phyloP scores from a whole-genome alignment of 495 filamentous ascomycete species.

The Neurospora cerealis region DNA sequence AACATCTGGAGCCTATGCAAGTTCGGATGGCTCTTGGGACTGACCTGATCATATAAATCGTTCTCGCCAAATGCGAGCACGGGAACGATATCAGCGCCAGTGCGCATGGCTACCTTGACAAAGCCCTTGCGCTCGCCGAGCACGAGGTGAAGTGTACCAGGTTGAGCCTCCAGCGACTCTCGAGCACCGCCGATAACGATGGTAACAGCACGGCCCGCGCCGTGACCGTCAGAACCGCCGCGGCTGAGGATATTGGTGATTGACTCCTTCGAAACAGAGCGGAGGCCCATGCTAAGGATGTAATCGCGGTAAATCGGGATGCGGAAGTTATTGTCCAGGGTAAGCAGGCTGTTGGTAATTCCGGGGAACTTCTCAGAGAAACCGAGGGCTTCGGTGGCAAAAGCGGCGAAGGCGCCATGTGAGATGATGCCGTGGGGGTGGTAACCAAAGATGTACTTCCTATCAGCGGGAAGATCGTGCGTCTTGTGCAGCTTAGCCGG shows the following conservation, averaged over 20 bases:
- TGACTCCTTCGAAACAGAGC: constrained; percentile 80
- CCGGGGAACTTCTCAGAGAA: constrained; percentile 87
- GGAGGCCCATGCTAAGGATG: constrained; percentile 72
- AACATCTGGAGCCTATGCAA: constrained; percentile 71
- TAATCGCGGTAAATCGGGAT: constrained; percentile 94
- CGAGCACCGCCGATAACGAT: constrained; percentile 91
- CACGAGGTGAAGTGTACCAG: constrained; percentile 62
- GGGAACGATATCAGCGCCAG: constrained; percentile 83
- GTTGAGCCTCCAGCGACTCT: constrained; percentile 81
- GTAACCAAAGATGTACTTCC: constrained; percentile 97
- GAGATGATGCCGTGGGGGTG: constrained; percentile 96
- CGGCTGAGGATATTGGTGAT: constrained; percentile 76
- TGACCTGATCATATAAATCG: constrained; percentile 83
- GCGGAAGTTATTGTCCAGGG: constrained; percentile 87
- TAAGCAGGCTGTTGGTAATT: constrained; percentile 89
- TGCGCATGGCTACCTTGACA: constrained; percentile 82
- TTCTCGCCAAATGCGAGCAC: constrained; percentile 93
- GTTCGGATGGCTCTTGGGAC: constrained; percentile 55
- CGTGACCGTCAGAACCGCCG: constrained; percentile 67
- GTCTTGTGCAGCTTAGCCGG: constrained; percentile 81
- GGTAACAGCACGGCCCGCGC: constrained; percentile 93
- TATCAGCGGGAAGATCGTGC: constrained; percentile 61
- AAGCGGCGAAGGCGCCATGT: constrained; percentile 87
- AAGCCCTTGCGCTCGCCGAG: constrained; percentile 82
- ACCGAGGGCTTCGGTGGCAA: constrained; percentile 82